These are phyloP conservation scores for Cystobasidium slooffiae DNA, from an alignment of 1,284 basidiomycete species.

Conservation along the genomic window DNA sequence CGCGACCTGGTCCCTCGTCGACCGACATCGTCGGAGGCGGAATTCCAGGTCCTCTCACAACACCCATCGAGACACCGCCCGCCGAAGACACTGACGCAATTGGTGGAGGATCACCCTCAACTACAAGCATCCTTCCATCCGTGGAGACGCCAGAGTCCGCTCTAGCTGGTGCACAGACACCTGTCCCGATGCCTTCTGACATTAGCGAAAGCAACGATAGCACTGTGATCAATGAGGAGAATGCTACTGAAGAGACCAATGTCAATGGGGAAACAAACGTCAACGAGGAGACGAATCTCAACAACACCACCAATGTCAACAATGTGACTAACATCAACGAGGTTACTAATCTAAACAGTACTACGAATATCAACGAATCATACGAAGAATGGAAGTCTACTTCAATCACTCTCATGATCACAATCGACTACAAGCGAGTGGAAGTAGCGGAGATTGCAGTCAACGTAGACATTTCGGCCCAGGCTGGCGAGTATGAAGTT, in stretches of 20 bases:
- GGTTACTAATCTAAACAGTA: constrained; percentile 14
- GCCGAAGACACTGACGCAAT: constrained; percentile 3
- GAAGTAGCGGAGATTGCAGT: constrained; percentile 30
- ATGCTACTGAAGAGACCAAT: no score
- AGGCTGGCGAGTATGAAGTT: constrained; percentile 20
- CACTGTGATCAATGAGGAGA: no score
- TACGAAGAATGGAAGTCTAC: constrained; percentile 34
- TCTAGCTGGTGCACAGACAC: neutral
- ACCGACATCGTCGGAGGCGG: neutral
- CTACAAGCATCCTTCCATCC: neutral
- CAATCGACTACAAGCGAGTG: constrained; percentile 3
- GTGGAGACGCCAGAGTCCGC: neutral
- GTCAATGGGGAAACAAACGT: neutral
- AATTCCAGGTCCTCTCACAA: neutral
- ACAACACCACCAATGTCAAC: constrained; percentile 3
- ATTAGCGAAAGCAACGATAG: no score
- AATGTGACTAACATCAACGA: constrained; percentile 20
- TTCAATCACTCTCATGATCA: constrained; percentile 31
- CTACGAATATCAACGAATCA: neutral
- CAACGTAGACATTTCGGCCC: constrained; percentile 42
- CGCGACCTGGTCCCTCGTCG: neutral
- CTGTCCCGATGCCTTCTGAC: no score
- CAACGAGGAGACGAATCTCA: constrained; percentile 1
- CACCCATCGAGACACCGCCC: neutral
- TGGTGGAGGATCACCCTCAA: neutral